A percentile compares a stretch with the other conserved stretches of the same genome.
phyloP scores from a whole-genome alignment of 345 rosid genomes.

The Barbarea vulgaris region DNA sequence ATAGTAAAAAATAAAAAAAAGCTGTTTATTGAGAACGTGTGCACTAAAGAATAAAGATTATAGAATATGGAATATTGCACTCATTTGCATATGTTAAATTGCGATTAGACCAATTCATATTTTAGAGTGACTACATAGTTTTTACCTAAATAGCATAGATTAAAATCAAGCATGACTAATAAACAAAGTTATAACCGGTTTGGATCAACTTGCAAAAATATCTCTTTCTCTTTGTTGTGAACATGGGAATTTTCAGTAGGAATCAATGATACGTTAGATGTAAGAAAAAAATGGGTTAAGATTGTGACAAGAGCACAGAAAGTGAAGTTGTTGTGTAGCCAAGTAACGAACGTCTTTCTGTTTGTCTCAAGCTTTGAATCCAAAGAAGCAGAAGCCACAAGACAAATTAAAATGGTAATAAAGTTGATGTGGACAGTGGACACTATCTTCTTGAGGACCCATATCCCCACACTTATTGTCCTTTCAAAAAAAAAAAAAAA shows the following conservation, averaged over 20 bases:
- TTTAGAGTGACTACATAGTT: too few species aligned
- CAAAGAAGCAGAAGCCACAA: slow-evolving; percentile 27
- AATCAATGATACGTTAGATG: slow-evolving; percentile 30
- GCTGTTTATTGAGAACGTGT: slow-evolving; percentile 5
- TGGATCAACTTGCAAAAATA: not conserved
- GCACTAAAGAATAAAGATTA: not conserved
- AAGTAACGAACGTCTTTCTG: slow-evolving; percentile 33
- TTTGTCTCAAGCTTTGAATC: slow-evolving; percentile 38
- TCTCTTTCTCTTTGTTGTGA: not conserved
- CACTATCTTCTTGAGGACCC: slow-evolving; percentile 40
- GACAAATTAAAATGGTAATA: slow-evolving; percentile 34
- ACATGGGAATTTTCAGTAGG: slow-evolving; percentile 8
- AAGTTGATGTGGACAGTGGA: slow-evolving; percentile 36
- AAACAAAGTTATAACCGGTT: not conserved
- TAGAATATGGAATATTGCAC: not conserved
- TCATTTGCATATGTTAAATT: slow-evolving; percentile 2
- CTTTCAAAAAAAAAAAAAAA: too few species aligned
- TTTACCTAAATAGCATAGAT: not conserved
- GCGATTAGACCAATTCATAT: too few species aligned
- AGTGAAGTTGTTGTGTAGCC: slow-evolving; percentile 40
- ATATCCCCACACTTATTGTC: slow-evolving; percentile 38
- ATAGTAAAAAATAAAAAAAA: not conserved
- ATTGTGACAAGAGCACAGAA: slow-evolving; percentile 43
- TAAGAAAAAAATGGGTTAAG: slow-evolving; percentile 27
- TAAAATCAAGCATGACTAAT: not conserved